phyloP scores from a whole-genome alignment of 371 early-diverging fungal genomes.

The Mucor racemosus region DNA sequence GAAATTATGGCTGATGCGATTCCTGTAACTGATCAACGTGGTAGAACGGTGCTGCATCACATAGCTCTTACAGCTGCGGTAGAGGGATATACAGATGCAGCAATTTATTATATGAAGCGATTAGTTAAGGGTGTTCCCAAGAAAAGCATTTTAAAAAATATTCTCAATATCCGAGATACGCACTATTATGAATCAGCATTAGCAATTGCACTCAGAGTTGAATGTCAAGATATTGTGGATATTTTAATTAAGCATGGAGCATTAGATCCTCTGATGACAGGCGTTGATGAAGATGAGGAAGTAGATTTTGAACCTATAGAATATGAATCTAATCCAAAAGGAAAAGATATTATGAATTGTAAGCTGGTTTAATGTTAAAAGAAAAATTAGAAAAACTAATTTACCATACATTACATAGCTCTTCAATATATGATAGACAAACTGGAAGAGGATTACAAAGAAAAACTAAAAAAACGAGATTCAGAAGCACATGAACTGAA shows the following conservation, averaged over 20 bases:
- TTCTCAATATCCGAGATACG: conserved; percentile 77
- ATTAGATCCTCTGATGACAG: conserved; percentile 25
- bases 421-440: conserved; percentile 64
- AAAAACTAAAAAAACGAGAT: conserved; percentile 60
- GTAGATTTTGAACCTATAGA: conserved; percentile 19
- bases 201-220: conserved; percentile 81
- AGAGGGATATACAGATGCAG: conserved; percentile 66
- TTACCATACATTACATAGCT: conserved; percentile 25
- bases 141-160: conserved; percentile 50
- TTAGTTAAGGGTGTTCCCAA: conserved; percentile 50
- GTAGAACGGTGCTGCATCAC: conserved; percentile 89
- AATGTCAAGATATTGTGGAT: conserved; percentile 67
- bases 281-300: conserved; percentile 11
- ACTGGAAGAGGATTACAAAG: conserved; percentile 61
- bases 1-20: conserved; percentile 72
- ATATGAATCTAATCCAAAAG: conserved; percentile 26
- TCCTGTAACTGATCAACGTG: conserved; percentile 67
- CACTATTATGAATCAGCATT: conserved; percentile 86
- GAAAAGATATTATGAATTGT: conserved; percentile 49
- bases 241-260: conserved; percentile 85
- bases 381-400: background rate
- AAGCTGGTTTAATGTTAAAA: conserved; percentile 8
- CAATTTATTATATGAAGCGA: conserved; percentile 82
- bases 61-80: conserved; percentile 69
- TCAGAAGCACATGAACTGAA: conserved; percentile 61